Evolutionary conservation across 2,329 filamentous ascomycete species (phyloP), one percentile per base, ranked within the genome.

Genomic region (Nemania sp.): DNA sequence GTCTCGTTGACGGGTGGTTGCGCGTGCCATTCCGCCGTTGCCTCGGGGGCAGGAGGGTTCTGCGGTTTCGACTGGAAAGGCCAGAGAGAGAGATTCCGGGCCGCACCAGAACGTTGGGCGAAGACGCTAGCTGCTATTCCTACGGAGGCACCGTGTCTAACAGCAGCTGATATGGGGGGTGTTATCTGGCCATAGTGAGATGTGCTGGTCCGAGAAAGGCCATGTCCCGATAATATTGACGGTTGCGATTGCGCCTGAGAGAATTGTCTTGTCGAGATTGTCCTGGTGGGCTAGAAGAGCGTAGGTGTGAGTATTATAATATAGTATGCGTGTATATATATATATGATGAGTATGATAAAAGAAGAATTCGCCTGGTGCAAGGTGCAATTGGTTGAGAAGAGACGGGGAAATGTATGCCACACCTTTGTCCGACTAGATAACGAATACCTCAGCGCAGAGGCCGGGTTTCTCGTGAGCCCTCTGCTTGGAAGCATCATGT

Each of bases 401-500:
- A 52, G 24, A 41, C 2, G 20, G 35, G 26, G 20, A 26, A 4
- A 18, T 29, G 20, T 73, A 59, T 73, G 20, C 73, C 73, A 70
- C 76, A 82, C 78, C 76, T 77, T 71, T 71, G 62, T 69, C 59
- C 72, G 73, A 61, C 56, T 67, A 38, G 68, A 62, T 60, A 71
- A 53, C 13, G 71, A 70, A 64, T 74, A 77, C 75, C 80, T 77
- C 74, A 82, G 74, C 74, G 79, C 80, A 71, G 83, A 77, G 71
- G 82, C 79, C 61, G 82, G 81, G 75, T 79, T 78, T 79, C 81
- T 83, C 69, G 83, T 80, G 63, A 88, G 74, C 72, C 85, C 84
- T 83, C 83, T 83, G 72, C 85, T 84, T 76, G 85, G 84, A 76
- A 89, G 80, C 87, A 89, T 89, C 73, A 75, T 66, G 47, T 62